Evolutionary conservation across 768 basidiomycete species (phyloP), one percentile per base, ranked within the genome.

Genomic region (Leccinellum rugosiceps): DNA sequence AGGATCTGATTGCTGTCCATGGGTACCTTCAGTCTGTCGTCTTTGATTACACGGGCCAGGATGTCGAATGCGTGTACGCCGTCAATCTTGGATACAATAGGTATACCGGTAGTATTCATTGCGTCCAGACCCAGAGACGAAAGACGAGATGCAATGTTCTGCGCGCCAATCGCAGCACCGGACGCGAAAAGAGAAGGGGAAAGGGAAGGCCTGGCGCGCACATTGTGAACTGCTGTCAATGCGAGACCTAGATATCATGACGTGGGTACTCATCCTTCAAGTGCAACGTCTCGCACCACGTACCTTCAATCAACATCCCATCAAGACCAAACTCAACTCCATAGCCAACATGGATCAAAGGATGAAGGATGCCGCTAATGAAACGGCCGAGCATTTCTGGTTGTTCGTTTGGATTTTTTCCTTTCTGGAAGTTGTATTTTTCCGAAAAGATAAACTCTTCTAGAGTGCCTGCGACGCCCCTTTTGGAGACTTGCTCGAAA

Each of bases 271-370:
- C 25, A 11, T 57, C 15, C n/a, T 1, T 14, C 6, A 1, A 30
- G 10, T 9, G n/a, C 21, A 25, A 4, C 6, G 14, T 21, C 30
- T 8, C 4, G 32, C 3, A 17, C 7, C 23, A 32, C 58, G 8
- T 17, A 84, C 87, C 88, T 77, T 89, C 87, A 4, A 79, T 80
- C 1, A 84, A 63, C 66, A 87, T 75, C 1, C 86, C 88, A 15
- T 78, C 81, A 35, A 88, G 50, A 8, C 78, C 78, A 57, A 89
- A 88, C 68, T 89, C 88, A 3, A 76, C 58, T 0, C 86, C 87
- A 61, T 83, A 80, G 3, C 84, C 86, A 9, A 73, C 61, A 63
- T 88, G 84, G 46, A 89, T 88, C 54, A 87, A 46, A 0, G 87
- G 78, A 61, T 90, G 88, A 2, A 88, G 4, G 21, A 88, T 61